Conservation (phyloP, 2,329 filamentous ascomycete genomes). For the Mycogone perniciosa region DNA sequence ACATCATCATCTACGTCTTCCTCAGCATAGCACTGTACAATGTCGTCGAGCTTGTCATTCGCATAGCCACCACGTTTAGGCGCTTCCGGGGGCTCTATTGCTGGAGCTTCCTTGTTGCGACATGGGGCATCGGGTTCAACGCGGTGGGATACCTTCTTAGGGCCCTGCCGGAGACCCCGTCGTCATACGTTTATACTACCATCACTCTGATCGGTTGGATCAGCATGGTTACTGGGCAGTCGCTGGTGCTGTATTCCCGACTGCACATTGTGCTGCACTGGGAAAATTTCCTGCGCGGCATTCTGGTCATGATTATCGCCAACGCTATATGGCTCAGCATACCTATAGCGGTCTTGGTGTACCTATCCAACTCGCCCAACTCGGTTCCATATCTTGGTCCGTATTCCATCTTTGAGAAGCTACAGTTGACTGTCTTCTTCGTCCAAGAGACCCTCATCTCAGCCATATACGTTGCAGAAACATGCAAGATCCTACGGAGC, state of each 20-base stretch:
- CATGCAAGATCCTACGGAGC: constrained; percentile 39
- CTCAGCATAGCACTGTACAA: constrained; percentile 13
- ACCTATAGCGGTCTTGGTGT: constrained; percentile 48
- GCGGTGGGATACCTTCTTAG: constrained; percentile 16
- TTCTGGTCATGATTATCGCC: constrained; percentile 51
- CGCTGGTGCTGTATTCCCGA: constrained; percentile 54
- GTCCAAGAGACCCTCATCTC: constrained; percentile 48
- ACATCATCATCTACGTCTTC: constrained; percentile 13
- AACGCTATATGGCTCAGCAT: constrained; percentile 48
- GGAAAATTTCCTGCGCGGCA: constrained; percentile 38
- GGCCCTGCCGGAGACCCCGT: constrained; percentile 18
- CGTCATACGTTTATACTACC: constrained; percentile 7
- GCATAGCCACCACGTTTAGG: constrained; percentile 43
- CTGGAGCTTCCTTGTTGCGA: constrained; percentile 31
- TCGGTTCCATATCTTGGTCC: constrained; percentile 10
- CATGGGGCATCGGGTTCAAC: constrained; percentile 29
- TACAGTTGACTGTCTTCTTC: constrained; percentile 49
- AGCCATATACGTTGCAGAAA: constrained; percentile 45
- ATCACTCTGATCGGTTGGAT: constrained; percentile 21
- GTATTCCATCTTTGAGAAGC: constrained; percentile 42
- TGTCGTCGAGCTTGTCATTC: constrained; percentile 24
- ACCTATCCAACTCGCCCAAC: constrained; percentile 36
- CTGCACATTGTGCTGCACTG: constrained; percentile 52
- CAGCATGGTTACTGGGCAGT: constrained; percentile 53
- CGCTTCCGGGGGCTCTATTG: constrained; percentile 28